Conservation (phyloP, 768 basidiomycete genomes). For the Termitomyces sp. region DNA sequence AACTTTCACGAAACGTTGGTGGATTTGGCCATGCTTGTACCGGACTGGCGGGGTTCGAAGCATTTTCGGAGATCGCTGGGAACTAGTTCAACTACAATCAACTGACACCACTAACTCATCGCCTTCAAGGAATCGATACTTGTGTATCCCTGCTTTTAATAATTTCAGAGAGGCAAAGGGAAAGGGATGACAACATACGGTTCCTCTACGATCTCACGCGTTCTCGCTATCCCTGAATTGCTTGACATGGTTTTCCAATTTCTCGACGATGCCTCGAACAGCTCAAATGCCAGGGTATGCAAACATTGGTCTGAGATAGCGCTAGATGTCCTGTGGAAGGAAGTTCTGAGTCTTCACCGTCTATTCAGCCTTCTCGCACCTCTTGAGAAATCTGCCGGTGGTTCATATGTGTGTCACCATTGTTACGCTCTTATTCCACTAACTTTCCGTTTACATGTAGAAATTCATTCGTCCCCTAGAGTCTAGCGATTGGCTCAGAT, state of each 20-base stretch:
- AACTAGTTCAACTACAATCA: too few species aligned
- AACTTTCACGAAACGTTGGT: too few species aligned
- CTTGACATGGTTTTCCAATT: slow-evolving; percentile 15
- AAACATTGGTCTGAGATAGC: slow-evolving; percentile 51
- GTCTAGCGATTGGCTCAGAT: slow-evolving; percentile 47
- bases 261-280: not conserved
- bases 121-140: not conserved
- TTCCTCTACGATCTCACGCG: too few species aligned
- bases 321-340: slow-evolving; percentile 52
- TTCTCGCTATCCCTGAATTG: slow-evolving; percentile 21
- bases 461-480: slow-evolving; percentile 35
- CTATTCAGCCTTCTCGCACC: slow-evolving; percentile 48
- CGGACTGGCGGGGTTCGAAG: too few species aligned
- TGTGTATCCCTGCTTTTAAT: not conserved
- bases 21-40: too few species aligned
- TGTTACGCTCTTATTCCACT: not conserved
- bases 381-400: slow-evolving; percentile 17
- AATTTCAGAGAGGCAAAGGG: not conserved
- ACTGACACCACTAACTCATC: not conserved
- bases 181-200: not conserved
- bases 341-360: slow-evolving; percentile 37
- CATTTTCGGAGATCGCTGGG: too few species aligned
- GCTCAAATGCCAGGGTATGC: too few species aligned
- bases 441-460: slow-evolving; percentile 18
- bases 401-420: slow-evolving; percentile 19